Conservation (phyloP, 176 grass and related monocot genomes). For the Carex littledalei region DNA sequence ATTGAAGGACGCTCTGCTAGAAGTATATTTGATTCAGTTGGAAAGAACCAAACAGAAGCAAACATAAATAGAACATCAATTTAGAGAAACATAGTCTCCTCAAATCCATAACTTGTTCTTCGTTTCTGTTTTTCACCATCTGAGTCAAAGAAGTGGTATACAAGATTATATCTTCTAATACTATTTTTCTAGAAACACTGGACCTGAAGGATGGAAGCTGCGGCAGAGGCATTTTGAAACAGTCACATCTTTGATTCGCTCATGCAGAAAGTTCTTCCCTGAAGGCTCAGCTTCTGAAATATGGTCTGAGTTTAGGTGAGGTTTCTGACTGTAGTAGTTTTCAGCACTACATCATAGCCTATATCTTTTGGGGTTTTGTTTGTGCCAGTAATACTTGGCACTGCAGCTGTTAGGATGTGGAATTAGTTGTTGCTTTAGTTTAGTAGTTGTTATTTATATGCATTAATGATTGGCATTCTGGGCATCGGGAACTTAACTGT, state of each 20-base stretch:
- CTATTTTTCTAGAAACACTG: conserved; percentile 57
- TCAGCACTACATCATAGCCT: not conserved
- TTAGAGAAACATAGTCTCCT: not conserved
- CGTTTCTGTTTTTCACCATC: not conserved
- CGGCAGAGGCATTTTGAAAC: conserved; percentile 77
- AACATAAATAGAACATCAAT: conserved; percentile 1
- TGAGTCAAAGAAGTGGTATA: not conserved
- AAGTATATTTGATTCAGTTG: not conserved
- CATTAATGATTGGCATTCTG: not conserved
- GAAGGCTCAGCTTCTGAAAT: conserved; percentile 79
- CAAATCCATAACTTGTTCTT: not conserved
- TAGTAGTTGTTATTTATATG: not conserved
- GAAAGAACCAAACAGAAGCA: not conserved
- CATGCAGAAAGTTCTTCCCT: conserved; percentile 76
- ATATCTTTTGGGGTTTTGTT: not conserved
- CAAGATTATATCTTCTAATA: not conserved
- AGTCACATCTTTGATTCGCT: conserved; percentile 58
- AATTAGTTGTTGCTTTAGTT: not conserved
- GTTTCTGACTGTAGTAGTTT: not conserved
- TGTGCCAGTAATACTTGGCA: not conserved
- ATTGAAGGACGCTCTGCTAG: not conserved
- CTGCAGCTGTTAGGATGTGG: not conserved
- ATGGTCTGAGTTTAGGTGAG: conserved; percentile 89
- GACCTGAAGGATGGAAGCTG: conserved; percentile 96
- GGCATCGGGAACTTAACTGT: not conserved